Evolutionary conservation across 176 grass and related monocot species (phyloP).

Genomic region (Oryza meyeriana): DNA sequence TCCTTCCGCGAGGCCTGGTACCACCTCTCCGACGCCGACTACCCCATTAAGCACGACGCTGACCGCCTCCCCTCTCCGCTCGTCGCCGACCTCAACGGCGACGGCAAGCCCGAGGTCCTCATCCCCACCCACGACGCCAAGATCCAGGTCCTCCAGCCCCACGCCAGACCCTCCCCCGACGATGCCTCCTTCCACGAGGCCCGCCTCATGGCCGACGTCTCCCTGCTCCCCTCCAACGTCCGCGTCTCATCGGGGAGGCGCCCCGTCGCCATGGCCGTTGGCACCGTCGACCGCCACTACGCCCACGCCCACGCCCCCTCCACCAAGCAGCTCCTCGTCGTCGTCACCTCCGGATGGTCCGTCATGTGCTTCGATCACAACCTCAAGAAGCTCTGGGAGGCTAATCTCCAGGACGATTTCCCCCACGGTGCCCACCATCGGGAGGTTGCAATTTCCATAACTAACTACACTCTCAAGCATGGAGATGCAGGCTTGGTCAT

Average conservation of each 20-base stretch:
- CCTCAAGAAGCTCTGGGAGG: conserved; percentile 95
- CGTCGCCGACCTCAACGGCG: conserved; percentile 87
- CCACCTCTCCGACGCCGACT: conserved; percentile 82
- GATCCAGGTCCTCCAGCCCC: conserved; percentile 70
- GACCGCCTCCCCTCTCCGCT: conserved; percentile 83
- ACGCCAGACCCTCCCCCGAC: conserved; percentile 17
- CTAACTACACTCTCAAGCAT: conserved; percentile 91
- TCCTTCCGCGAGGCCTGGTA: conserved; percentile 90
- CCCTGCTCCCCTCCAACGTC: conserved; percentile 72
- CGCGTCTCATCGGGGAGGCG: conserved; percentile 71
- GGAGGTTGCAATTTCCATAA: conserved; percentile 77
- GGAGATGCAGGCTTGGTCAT: conserved; percentile 85
- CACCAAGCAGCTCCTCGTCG: conserved; percentile 82
- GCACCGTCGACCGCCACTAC: conserved; percentile 72
- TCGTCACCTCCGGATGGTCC: conserved; percentile 91
- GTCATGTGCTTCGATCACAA: conserved; percentile 99
- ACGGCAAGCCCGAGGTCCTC: conserved; percentile 82
- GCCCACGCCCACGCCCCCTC: conserved; percentile 37
- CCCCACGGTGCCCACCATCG: conserved; percentile 77
- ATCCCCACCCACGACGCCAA: conserved; percentile 89
- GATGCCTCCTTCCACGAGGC: conserved; percentile 76
- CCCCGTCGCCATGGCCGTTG: conserved; percentile 80
- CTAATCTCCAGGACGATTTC: conserved; percentile 84
- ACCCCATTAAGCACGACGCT: conserved; percentile 83
- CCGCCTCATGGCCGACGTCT: conserved; percentile 72